A percentile compares a stretch with the other conserved stretches of the same genome.
These are phyloP conservation scores for Linum lewisii DNA, from an alignment of 345 rosid species.

Conservation along the genomic window DNA sequence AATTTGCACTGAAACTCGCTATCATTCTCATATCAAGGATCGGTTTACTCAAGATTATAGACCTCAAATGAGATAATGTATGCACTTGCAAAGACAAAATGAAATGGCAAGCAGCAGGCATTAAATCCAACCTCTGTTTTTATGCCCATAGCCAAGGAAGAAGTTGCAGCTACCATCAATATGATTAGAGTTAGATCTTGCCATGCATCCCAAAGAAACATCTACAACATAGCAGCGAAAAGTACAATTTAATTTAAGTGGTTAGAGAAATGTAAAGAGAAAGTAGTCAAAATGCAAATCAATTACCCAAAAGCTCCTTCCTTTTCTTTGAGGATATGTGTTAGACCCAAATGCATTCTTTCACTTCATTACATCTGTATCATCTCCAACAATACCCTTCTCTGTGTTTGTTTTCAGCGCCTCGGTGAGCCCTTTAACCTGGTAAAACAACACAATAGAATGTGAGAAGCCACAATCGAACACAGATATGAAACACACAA, in stretches of 20 bases:
- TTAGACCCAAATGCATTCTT: constrained; percentile 7
- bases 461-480: not conserved
- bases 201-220: constrained; percentile 12
- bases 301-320: constrained; percentile 10
- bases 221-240: not conserved
- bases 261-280: not conserved
- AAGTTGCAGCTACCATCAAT: constrained; percentile 11
- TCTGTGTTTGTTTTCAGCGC: constrained; percentile 6
- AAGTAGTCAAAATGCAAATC: too few species aligned
- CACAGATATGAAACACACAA: not conserved
- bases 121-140: constrained; percentile 2
- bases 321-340: constrained; percentile 9
- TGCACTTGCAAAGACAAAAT: not conserved
- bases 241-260: not conserved
- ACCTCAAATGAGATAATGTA: not conserved
- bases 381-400: constrained; percentile 8
- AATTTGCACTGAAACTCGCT: not conserved
- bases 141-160: constrained; percentile 7
- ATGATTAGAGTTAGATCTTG: constrained; percentile 9
- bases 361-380: constrained; percentile 6
- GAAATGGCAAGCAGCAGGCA: not conserved
- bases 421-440: constrained; percentile 7
- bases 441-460: not conserved
- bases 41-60: not conserved
- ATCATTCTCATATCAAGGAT: not conserved